Percentiles rank a stretch among this genome's conserved stretches.
Evolutionary conservation across 257 asterid genomes (phyloP).

Genomic region (Lycium barbarum): DNA sequence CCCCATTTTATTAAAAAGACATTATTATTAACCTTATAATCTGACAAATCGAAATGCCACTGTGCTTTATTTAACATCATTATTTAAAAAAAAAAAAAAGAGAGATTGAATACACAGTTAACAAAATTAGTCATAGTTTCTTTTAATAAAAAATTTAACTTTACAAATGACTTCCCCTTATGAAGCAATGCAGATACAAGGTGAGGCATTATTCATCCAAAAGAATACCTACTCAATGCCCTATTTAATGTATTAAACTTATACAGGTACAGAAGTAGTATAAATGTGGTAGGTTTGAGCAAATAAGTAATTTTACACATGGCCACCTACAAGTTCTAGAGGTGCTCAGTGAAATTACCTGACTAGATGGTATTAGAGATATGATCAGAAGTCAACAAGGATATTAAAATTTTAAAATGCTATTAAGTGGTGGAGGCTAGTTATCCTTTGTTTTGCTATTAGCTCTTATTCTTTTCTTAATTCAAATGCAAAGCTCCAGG

Average conservation of each 20-base stretch:
- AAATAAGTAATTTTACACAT: neutral
- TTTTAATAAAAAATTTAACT: too few species aligned
- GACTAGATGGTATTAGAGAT: neutral
- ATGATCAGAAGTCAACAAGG: neutral
- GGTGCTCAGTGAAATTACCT: neutral
- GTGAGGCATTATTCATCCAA: neutral
- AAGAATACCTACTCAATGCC: conserved; percentile 6
- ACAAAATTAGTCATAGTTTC: too few species aligned
- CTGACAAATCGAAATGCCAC: neutral
- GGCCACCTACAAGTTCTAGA: conserved; percentile 9
- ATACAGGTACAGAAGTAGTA: neutral
- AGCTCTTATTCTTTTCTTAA: neutral
- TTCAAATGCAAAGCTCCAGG: neutral
- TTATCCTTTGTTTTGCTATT: neutral
- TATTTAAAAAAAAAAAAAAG: too few species aligned
- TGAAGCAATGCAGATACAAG: conserved; percentile 24
- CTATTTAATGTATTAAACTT: neutral
- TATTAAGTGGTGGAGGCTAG: neutral
- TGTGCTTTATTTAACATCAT: too few species aligned
- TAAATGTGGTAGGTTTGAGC: neutral
- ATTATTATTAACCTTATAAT: neutral
- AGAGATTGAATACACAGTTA: too few species aligned
- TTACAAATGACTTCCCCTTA: neutral
- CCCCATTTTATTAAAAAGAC: too few species aligned
- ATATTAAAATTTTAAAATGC: neutral